These are phyloP conservation scores for Phanerochaete sordida DNA, from an alignment of 768 basidiomycete species.

Conservation along the genomic window DNA sequence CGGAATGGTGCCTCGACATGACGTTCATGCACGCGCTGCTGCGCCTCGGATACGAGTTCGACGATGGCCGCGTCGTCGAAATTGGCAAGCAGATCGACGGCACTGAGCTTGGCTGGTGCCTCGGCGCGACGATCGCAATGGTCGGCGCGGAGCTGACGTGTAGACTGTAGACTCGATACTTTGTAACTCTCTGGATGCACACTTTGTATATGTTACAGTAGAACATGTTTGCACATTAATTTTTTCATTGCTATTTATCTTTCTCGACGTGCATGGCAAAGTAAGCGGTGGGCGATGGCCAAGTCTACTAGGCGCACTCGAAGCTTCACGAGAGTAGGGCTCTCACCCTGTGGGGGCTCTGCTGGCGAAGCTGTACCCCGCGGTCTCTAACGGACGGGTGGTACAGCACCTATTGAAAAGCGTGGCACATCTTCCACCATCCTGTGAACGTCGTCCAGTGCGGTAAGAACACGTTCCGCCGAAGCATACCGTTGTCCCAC, in stretches of 20 bases:
- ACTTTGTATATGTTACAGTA: background rate
- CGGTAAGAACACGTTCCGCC: no score
- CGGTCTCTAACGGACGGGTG: no score
- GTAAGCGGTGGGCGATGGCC: no score
- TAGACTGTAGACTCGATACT: constrained; percentile 18
- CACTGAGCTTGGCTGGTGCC: constrained; percentile 92
- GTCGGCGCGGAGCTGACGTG: constrained; percentile 61
- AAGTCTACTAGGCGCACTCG: no score
- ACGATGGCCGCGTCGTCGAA: constrained; percentile 57
- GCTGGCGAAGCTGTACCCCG: no score
- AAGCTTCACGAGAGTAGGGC: no score
- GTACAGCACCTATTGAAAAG: no score
- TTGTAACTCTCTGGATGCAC: background rate
- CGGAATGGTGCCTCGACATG: constrained; percentile 94
- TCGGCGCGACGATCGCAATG: constrained; percentile 81
- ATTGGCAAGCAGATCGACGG: constrained; percentile 86
- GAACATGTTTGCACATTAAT: background rate
- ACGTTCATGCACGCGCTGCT: constrained; percentile 93
- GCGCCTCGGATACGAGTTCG: constrained; percentile 88
- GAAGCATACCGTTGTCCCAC: no score
- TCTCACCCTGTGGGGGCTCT: no score
- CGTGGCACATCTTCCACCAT: no score
- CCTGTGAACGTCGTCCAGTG: no score
- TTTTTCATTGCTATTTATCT: background rate
- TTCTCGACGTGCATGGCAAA: background rate